Evolutionary conservation across 2,329 filamentous ascomycete genomes (phyloP).

Genomic region (Penicillium sp.): DNA sequence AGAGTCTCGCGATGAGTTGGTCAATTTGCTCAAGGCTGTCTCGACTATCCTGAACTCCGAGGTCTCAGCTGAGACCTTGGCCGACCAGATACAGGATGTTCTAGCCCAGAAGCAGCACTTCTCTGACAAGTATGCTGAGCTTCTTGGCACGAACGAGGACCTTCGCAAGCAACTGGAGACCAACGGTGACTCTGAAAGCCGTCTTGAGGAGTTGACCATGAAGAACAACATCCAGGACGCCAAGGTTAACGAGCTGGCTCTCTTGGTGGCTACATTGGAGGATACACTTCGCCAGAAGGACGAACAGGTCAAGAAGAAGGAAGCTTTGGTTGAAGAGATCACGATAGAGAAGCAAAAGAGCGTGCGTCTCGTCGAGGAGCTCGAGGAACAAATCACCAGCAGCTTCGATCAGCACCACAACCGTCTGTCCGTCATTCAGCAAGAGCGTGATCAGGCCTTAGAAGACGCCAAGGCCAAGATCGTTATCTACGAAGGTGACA

Average conservation of each 20-base stretch:
- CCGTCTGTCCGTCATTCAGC: constrained; percentile 76
- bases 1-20: constrained; percentile 65
- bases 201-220: constrained; percentile 40
- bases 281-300: constrained; percentile 47
- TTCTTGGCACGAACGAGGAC: constrained; percentile 42
- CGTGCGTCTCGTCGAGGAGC: constrained; percentile 84
- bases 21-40: constrained; percentile 64
- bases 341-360: constrained; percentile 80
- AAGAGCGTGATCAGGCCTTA: constrained; percentile 70
- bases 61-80: constrained; percentile 56
- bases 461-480: constrained; percentile 73
- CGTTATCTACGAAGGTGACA: constrained; percentile 63
- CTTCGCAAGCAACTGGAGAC: constrained; percentile 40
- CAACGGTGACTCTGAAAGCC: constrained; percentile 37
- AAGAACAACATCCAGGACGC: constrained; percentile 54
- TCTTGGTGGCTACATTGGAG: constrained; percentile 48
- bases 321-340: constrained; percentile 50
- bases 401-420: constrained; percentile 97
- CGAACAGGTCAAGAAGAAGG: constrained; percentile 47
- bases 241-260: constrained; percentile 56
- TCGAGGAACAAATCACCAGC: constrained; percentile 91
- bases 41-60: constrained; percentile 43
- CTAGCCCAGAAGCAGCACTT: constrained; percentile 44
- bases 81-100: constrained; percentile 63
- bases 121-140: constrained; percentile 43